Base-by-base conservation (phyloP, 768 basidiomycete genomes). In the Pleurotus salmoneostramineus region DNA sequence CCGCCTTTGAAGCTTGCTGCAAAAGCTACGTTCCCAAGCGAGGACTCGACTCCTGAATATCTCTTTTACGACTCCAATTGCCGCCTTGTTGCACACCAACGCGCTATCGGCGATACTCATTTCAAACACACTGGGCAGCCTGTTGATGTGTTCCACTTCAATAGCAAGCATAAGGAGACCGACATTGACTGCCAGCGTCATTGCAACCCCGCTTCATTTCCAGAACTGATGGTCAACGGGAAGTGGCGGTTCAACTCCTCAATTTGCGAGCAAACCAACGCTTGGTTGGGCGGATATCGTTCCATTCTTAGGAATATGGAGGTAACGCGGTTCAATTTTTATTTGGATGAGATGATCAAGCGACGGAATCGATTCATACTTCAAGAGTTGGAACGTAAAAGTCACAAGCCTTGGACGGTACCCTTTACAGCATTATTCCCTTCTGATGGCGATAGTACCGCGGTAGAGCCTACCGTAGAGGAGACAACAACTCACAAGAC, bases 41-140 rank as follows among this genome's bases (percentile, higher is more conserved):
- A 17, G 3, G 59, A 62, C 45, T 54, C 50, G 6, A 59, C 61
- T 6, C 68, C 68, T 0, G 63, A 64, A 3, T 50, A 50, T 35
- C 55, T 71, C 14, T 62, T 66, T 36, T 69, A 57, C 44, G 67
- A 71, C 59, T 69, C 66, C 42, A 69, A 70, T 43, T 72, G 67
- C 56, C 48, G 56, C 6, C 56, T 68, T 6, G 15, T 55, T 32
- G 45, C 54, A 2, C 61, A 66, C 46, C 61, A 58, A 37, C 50
- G 50, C 6, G 50, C 50, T 8, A 62, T 52, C 5, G 36, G 61
- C 17, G 62, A 66, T 45, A 14, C 56, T 21, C 50, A 56, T 32
- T 64, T 62, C 36, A 21, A 50, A 3, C 31, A 61, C 15, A 60
- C 57, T 7, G 61, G 27, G 2, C 40, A 48, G 33, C 56, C 62